Conservation (phyloP, 805 yeast genomes). For the Metschnikowia peoriensis region DNA sequence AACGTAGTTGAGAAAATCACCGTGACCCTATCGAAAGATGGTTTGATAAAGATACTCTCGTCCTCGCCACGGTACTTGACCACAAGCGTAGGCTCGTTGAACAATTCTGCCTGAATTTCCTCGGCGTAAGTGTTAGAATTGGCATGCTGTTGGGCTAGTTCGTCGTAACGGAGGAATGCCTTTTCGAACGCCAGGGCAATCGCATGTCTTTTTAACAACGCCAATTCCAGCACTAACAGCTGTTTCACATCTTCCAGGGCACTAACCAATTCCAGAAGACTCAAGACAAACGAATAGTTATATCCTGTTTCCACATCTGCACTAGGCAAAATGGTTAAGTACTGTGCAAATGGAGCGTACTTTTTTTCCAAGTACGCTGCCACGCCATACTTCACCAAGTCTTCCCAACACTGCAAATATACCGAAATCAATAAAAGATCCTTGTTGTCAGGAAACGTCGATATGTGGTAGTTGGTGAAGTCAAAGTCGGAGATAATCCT, state of each 20-base stretch:
- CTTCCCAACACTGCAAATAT: conserved; percentile 74
- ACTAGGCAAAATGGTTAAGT: conserved; percentile 29
- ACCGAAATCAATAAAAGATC: conserved; percentile 63
- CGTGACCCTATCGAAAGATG: conserved; percentile 94
- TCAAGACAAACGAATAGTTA: conserved; percentile 73
- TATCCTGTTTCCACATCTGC: conserved; percentile 69
- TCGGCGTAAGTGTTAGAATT: conserved; percentile 43
- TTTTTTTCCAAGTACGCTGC: conserved; percentile 49
- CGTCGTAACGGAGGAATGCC: conserved; percentile 80
- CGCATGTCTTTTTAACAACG: conserved; percentile 79
- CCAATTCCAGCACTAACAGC: conserved; percentile 58
- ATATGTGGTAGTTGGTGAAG: conserved; percentile 88
- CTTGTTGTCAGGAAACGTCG: conserved; percentile 75
- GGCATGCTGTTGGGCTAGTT: conserved; percentile 50
- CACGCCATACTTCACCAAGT: conserved; percentile 67
- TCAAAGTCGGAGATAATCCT: conserved; percentile 93
- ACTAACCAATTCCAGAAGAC: conserved; percentile 42
- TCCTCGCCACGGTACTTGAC: conserved; percentile 83
- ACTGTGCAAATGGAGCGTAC: conserved; percentile 40
- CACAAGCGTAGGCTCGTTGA: conserved; percentile 58
- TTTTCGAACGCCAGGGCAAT: conserved; percentile 90
- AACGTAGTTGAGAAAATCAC: conserved; percentile 92
- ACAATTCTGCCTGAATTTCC: conserved; percentile 42
- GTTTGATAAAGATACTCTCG: conserved; percentile 86
- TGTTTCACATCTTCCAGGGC: conserved; percentile 46